phyloP scores from a whole-genome alignment of 73 alveolate genomes.

The Breviolum minutum region DNA sequence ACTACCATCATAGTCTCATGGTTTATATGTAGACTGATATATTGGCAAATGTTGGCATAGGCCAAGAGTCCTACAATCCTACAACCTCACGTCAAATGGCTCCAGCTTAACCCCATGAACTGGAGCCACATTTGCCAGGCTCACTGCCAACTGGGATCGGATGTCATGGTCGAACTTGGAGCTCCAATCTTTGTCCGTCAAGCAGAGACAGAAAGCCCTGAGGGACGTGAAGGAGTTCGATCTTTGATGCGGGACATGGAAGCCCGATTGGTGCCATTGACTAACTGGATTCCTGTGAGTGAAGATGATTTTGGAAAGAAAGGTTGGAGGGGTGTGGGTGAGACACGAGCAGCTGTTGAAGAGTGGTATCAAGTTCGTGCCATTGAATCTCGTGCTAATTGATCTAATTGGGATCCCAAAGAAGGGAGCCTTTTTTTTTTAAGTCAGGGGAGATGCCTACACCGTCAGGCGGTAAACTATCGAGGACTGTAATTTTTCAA shows the following conservation, averaged over 20 bases:
- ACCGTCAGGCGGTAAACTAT: no score
- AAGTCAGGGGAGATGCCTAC: no score
- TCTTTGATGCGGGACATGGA: background rate
- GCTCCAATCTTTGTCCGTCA: background rate
- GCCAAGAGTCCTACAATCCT: no score
- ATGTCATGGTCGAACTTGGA: conserved; percentile 58
- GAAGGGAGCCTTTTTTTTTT: no score
- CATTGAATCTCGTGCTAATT: background rate
- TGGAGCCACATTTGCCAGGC: background rate
- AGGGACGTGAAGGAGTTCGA: conserved; percentile 48
- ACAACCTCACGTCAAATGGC: no score
- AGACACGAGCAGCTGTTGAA: conserved; percentile 28
- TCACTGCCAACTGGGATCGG: conserved; percentile 29
- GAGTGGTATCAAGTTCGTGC: conserved; percentile 58
- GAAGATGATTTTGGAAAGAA: conserved; percentile 53
- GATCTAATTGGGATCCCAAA: no score
- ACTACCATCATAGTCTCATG: no score
- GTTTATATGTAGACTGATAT: no score
- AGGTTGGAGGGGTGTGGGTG: conserved; percentile 57
- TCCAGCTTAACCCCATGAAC: no score
- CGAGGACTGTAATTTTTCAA: no score
- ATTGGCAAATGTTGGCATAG: no score
- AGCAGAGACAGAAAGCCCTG: conserved; percentile 3
- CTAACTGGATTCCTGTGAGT: conserved; percentile 51
- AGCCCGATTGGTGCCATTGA: conserved; percentile 19